These are phyloP conservation scores for Colletotrichum sp. DNA, from an alignment of 2,329 filamentous ascomycete species.

Conservation along the genomic window DNA sequence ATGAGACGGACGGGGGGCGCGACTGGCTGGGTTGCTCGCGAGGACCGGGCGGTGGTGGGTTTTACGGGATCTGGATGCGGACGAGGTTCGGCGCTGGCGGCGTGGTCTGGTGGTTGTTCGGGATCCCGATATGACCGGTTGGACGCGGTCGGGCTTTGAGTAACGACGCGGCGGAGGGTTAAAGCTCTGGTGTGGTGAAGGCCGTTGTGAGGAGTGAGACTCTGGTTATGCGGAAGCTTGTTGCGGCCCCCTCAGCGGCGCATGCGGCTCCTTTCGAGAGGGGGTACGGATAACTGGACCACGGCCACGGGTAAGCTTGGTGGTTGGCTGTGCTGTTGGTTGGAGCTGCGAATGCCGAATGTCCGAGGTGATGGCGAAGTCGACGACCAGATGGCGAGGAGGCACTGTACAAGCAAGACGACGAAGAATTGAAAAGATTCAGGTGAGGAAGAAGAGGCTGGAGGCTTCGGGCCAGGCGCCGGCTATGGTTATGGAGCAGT, in stretches of 20 bases:
- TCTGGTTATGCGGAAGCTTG: background rate
- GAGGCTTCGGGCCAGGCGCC: background rate
- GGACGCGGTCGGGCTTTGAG: background rate
- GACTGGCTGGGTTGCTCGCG: background rate
- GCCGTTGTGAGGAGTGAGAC: background rate
- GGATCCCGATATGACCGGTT: background rate
- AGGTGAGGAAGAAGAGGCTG: background rate
- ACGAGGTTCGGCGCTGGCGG: slow-evolving; percentile 1
- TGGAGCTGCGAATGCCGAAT: slow-evolving; percentile 3
- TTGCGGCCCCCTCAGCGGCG: background rate
- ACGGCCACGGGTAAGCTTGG: background rate
- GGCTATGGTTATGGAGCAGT: background rate
- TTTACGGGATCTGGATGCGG: background rate
- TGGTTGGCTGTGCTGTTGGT: background rate
- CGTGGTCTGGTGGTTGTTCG: background rate
- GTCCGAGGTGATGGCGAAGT: background rate
- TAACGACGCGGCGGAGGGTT: background rate
- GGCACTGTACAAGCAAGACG: background rate
- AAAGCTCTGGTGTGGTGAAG: background rate
- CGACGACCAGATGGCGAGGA: background rate
- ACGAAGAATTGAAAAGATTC: background rate
- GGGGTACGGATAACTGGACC: background rate
- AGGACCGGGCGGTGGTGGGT: background rate
- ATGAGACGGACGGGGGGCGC: background rate
- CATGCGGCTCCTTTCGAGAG: background rate